Evolutionary conservation across 495 filamentous ascomycete species (phyloP), one percentile per base, ranked within the genome.

Genomic region (Penicillium herquei): DNA sequence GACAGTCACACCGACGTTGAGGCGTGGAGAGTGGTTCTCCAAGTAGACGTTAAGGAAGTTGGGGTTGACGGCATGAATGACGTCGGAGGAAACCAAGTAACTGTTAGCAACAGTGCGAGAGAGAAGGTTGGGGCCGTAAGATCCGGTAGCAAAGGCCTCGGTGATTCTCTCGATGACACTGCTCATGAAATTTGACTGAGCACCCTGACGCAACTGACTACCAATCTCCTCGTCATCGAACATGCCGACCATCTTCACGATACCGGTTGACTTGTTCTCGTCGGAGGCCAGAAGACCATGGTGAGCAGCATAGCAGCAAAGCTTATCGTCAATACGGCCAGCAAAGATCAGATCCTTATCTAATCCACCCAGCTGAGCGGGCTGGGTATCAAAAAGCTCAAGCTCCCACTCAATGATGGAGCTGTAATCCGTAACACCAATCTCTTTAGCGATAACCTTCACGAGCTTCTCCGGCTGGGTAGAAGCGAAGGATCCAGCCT

Each of bases 181-280:
- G 49, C 89, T 85, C 52, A 96, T 81, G 74, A 96, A 92, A 76
- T 96, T 97, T 46, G 90, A 85, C 18, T 82, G 79, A 3, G 94
- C 94, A 52, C 94, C 94, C 71, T 98, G 93, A 39, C 94, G 88
- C 51, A 96, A 83, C 3, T 89, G 75, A 40, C 88, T 92, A 52
- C 94, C 94, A 58, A 98, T 94, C 67, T 98, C 94, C 66, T 98
- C 94, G 64, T 96, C 89, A 66, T 98, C 94, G 68, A 97, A 97
- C 65, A 96, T 86, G 21, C 85, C 90, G 32, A 94, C 89, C 53
- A 96, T 75, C 74, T 92, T 92, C 65, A 98, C 85, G 39, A 84
- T 79, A 49, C 83, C 80, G 6, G 66, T 63, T 21, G 76, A 73
- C 16, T 75, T 67, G 44, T 71, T 55, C 40, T 85, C 79, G 11